Percentiles rank a stretch among this genome's conserved stretches.
Conservation (phyloP, 371 early-diverging fungal species). For the Syncephalastrum sp. region DNA sequence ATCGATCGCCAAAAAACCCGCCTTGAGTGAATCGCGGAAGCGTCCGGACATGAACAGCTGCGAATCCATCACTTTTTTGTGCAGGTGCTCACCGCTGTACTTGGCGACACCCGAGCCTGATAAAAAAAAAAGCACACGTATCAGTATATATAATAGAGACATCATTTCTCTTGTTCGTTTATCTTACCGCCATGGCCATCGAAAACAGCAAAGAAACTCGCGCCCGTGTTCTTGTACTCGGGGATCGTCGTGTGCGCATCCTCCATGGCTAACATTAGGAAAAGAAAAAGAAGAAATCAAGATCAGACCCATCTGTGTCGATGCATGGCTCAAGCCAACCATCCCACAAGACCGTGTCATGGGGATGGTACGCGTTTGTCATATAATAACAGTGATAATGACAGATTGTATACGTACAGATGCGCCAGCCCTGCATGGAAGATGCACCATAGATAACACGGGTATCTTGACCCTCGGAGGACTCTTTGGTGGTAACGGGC, state of each 20-base stretch:
- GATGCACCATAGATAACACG: conserved; percentile 83
- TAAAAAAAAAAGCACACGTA: neutral
- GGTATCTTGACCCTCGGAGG: conserved; percentile 68
- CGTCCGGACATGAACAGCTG: conserved; percentile 63
- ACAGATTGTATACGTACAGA: conserved; percentile 58
- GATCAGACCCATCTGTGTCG: too few species aligned
- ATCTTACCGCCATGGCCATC: conserved; percentile 94
- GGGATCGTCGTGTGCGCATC: conserved; percentile 92
- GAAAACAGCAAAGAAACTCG: conserved; percentile 92
- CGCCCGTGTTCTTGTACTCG: conserved; percentile 54
- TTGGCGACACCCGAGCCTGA: conserved; percentile 77
- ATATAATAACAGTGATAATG: too few species aligned
- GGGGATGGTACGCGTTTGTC: too few species aligned
- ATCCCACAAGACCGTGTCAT: too few species aligned
- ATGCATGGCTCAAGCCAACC: too few species aligned
- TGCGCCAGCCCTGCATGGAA: conserved; percentile 98
- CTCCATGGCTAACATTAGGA: conserved; percentile 78
- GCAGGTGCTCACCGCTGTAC: conserved; percentile 78
- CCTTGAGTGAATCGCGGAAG: conserved; percentile 69
- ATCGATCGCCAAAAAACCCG: conserved; percentile 83
- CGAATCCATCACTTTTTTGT: conserved; percentile 63
- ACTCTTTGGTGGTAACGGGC: conserved; percentile 89
- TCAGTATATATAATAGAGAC: neutral
- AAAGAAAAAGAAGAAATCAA: too few species aligned
- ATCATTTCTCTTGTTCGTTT: neutral